phyloP scores from a whole-genome alignment of 2,329 filamentous ascomycete genomes.

The Ophiosphaerella korrae region DNA sequence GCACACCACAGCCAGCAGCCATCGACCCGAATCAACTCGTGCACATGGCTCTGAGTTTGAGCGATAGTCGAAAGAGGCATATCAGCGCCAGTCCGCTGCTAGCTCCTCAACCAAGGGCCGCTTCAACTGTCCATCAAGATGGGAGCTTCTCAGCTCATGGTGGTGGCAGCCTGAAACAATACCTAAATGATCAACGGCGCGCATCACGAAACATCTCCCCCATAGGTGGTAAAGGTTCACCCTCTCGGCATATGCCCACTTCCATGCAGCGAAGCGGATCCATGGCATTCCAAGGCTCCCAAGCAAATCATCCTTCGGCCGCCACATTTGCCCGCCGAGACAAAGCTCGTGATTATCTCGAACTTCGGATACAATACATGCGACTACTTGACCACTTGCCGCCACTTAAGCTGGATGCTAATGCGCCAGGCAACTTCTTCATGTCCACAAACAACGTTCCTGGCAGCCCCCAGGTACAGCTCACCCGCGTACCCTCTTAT shows the following conservation, averaged over 20 bases:
- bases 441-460: conserved; percentile 48
- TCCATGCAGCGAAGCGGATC: conserved; percentile 30
- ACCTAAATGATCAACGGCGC: conserved; percentile 73
- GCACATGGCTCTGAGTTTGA: conserved; percentile 86
- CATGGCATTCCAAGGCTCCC: conserved; percentile 34
- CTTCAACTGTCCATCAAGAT: conserved; percentile 50
- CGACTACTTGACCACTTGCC: conserved; percentile 79
- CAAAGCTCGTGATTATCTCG: conserved; percentile 83
- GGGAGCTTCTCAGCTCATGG: conserved; percentile 49
- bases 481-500: conserved; percentile 46
- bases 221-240: conserved; percentile 48
- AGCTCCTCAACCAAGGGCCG: conserved; percentile 53
- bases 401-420: conserved; percentile 64
- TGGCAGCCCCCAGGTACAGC: conserved; percentile 47
- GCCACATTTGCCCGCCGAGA: conserved; percentile 82
- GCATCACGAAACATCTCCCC: conserved; percentile 67
- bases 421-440: conserved; percentile 49
- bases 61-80: conserved; percentile 74
- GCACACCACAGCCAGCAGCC: conserved; percentile 56
- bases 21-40: conserved; percentile 88
- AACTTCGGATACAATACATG: conserved; percentile 83
- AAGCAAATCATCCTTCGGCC: conserved; percentile 70
- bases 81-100: conserved; percentile 62
- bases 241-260: conserved; percentile 38
- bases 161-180: conserved; percentile 66